Evolutionary conservation across 805 yeast species (phyloP), one percentile per base, ranked within the genome.

Genomic region (Cyberlindnera amylophila): DNA sequence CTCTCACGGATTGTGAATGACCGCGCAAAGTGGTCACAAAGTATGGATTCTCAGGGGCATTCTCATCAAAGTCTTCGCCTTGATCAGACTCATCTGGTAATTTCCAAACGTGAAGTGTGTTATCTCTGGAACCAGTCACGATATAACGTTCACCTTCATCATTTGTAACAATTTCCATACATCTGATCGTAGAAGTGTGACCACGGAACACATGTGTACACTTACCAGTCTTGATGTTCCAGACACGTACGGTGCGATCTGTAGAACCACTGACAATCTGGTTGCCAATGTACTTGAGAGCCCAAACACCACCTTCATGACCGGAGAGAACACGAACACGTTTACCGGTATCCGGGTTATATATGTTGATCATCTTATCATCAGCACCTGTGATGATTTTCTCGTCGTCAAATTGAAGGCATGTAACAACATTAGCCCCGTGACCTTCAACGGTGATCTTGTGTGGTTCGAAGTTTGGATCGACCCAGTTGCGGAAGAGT

Each of bases 241-340:
- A 93, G 4, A 93, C 80, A 45, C 99, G 75, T 3, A 93, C 95
- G 0, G 96, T 82, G 52, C 96, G 75, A 64, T 93, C 99, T 0
- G 97, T 91, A 2, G 96, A 84, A 0, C 98, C 99, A 46, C 95
- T 85, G 1, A 91, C 96, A 34, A 93, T 70, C 8, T 89, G 87
- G 54, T 82, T 79, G 17, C 86, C 89, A 41, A 77, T 71, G 58
- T 89, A 90, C 63, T 91, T 88, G 60, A 93, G 72, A 1, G 99
- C 98, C 99, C 99, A 93, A 5, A 93, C 99, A 31, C 99, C 99
- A 34, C 99, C 99, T 41, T 85, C 95, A 59, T 93, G 99, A 7
- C 96, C 97, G 33, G 73, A 70, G 34, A 93, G 70, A 6, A 80
- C 79, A 32, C 74, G 69, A 8, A 81, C 55, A 39, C 82, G 69